These are phyloP conservation scores for Penicillium sp. DNA, from an alignment of 2,329 filamentous ascomycete species.

Conservation along the genomic window DNA sequence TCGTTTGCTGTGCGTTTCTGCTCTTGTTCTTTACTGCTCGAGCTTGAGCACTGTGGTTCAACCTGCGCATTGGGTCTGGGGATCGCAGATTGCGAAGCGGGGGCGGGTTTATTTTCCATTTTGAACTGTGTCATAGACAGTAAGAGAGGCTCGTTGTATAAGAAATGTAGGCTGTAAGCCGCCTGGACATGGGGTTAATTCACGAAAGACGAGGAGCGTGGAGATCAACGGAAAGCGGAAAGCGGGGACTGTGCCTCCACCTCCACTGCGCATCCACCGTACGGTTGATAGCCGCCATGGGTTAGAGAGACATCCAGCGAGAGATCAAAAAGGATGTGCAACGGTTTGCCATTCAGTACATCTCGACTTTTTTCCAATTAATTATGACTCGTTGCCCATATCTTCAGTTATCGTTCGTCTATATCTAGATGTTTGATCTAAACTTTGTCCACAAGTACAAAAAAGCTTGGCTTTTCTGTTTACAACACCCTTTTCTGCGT, in stretches of 20 bases:
- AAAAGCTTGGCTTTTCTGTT: too few species aligned
- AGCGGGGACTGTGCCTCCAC: neutral
- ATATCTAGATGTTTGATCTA: too few species aligned
- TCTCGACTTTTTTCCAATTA: too few species aligned
- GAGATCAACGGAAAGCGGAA: neutral
- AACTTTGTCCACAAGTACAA: too few species aligned
- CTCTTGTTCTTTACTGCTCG: neutral
- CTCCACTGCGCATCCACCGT: neutral
- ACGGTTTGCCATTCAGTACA: too few species aligned
- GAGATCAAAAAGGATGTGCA: too few species aligned
- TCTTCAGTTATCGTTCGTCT: too few species aligned
- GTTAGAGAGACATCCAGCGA: too few species aligned
- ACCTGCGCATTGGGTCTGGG: slow-evolving; percentile 6
- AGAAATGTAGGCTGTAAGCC: neutral
- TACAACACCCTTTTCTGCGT: too few species aligned
- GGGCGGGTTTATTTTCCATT: slow-evolving; percentile 14
- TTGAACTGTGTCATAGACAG: slow-evolving; percentile 1
- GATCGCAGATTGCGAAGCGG: slow-evolving; percentile 15
- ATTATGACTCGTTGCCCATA: too few species aligned
- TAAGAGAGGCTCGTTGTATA: neutral
- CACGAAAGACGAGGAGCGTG: neutral
- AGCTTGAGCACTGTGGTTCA: neutral
- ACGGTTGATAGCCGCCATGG: too few species aligned
- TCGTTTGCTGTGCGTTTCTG: slow-evolving; percentile 6
- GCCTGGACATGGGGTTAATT: neutral